A percentile compares a stretch with the other conserved stretches of the same genome.
Evolutionary conservation across 768 basidiomycete species (phyloP).

Genomic region (Xerocomellus chrysenteron): DNA sequence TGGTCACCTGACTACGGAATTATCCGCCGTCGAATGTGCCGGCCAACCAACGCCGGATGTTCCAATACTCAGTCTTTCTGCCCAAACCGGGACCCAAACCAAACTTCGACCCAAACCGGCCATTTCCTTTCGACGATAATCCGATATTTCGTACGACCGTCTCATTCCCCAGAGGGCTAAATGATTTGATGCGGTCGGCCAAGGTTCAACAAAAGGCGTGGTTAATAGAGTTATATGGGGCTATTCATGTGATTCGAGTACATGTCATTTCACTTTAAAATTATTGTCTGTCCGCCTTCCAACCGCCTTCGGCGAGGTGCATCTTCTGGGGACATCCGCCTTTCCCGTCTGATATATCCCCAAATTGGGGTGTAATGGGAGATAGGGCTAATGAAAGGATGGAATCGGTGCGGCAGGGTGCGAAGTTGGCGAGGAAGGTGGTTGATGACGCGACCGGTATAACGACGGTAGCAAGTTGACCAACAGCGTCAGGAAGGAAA

Average conservation of each 20-base stretch:
- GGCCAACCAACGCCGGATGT: too few species aligned
- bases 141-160: background rate
- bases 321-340: conserved; percentile 35
- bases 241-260: conserved; percentile 29
- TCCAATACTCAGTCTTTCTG: too few species aligned
- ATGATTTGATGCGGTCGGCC: conserved; percentile 23
- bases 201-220: conserved; percentile 20
- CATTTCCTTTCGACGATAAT: too few species aligned
- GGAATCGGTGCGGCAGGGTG: conserved; percentile 40
- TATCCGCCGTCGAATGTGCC: too few species aligned
- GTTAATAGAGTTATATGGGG: conserved; percentile 23
- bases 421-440: conserved; percentile 38
- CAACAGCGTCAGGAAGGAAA: conserved; percentile 76
- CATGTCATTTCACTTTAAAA: conserved; percentile 53
- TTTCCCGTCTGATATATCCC: conserved; percentile 43
- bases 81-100: too few species aligned
- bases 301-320: conserved; percentile 54
- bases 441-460: conserved; percentile 67
- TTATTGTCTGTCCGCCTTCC: conserved; percentile 52
- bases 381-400: conserved; percentile 50
- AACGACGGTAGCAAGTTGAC: conserved; percentile 77
- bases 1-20: too few species aligned
- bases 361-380: conserved; percentile 50
- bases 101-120: too few species aligned
- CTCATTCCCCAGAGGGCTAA: conserved; percentile 24